Conservation (phyloP, 2,329 filamentous ascomycete species). For the Pseudogymnoascus sp. region DNA sequence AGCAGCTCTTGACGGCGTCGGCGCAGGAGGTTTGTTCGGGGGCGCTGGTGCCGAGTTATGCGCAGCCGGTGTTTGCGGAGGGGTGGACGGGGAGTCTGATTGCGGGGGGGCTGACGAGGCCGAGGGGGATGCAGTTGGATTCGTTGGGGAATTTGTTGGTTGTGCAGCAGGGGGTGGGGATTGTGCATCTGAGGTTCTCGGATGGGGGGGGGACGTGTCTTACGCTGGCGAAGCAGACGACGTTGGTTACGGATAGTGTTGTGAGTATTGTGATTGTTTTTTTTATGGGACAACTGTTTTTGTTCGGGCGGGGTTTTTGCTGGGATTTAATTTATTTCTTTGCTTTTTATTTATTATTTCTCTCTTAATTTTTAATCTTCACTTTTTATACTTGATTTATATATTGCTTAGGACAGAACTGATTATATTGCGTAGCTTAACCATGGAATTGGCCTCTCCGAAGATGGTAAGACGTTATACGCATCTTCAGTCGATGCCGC, state of each 20-base stretch:
- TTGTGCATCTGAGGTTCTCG: constrained; percentile 21
- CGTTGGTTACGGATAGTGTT: constrained; percentile 15
- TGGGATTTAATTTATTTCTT: not conserved
- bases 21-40: not conserved
- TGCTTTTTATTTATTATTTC: not conserved
- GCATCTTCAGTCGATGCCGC: constrained; percentile 51
- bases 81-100: constrained; percentile 26
- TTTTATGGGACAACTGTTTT: not conserved
- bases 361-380: not conserved
- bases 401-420: not conserved
- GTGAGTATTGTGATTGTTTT: constrained; percentile 9
- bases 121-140: constrained; percentile 27
- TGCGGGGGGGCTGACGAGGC: constrained; percentile 18
- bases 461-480: constrained; percentile 45
- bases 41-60: constrained; percentile 14
- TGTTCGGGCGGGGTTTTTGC: not conserved
- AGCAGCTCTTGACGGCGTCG: not conserved
- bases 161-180: constrained; percentile 21
- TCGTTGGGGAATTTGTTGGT: constrained; percentile 24
- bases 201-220: constrained; percentile 21
- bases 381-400: not conserved
- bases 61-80: constrained; percentile 16
- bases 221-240: constrained; percentile 17
- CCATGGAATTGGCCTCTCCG: constrained; percentile 46
- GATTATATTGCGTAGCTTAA: constrained; percentile 36